These are phyloP conservation scores for Phascolomyces articulosus DNA, from an alignment of 371 early-diverging fungal species.

Conservation along the genomic window DNA sequence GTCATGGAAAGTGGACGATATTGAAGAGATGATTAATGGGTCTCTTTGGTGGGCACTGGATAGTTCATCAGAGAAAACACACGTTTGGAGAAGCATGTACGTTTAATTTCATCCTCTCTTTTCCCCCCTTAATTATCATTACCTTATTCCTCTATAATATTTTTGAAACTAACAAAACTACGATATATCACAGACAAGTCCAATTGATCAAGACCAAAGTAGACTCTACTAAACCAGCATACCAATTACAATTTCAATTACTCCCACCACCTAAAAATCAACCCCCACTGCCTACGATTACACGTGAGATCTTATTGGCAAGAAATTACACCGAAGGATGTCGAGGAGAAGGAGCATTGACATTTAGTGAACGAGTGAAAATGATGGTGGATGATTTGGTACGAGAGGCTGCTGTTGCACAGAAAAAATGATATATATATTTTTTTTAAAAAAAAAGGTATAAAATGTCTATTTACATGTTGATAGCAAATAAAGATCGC, in stretches of 20 bases:
- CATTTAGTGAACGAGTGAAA: slow-evolving; percentile 15
- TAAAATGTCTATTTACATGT: not conserved
- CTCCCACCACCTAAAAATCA: slow-evolving; percentile 6
- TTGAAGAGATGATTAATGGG: slow-evolving; percentile 50
- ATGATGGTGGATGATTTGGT: slow-evolving; percentile 12
- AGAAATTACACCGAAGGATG: slow-evolving; percentile 3
- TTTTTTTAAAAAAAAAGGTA: not conserved
- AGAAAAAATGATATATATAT: not conserved
- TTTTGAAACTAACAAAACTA: not conserved
- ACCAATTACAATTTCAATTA: slow-evolving; percentile 27
- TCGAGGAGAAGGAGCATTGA: slow-evolving; percentile 11
- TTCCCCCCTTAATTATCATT: not conserved
- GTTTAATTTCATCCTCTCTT: slow-evolving; percentile 11
- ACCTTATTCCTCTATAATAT: not conserved
- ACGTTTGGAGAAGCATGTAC: slow-evolving; percentile 44
- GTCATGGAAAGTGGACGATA: slow-evolving; percentile 50
- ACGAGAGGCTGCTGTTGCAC: slow-evolving; percentile 8
- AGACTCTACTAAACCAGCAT: slow-evolving; percentile 13
- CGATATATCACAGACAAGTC: slow-evolving; percentile 15
- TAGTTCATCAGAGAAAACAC: slow-evolving; percentile 1
- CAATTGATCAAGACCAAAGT: slow-evolving; percentile 13
- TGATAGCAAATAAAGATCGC: slow-evolving; percentile 5
- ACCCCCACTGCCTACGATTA: slow-evolving; percentile 8
- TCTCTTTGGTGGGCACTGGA: slow-evolving; percentile 30
- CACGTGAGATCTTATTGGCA: slow-evolving; percentile 16